Conservation (phyloP, 2,329 filamentous ascomycete species). For the Cladophialophora yegresii region DNA sequence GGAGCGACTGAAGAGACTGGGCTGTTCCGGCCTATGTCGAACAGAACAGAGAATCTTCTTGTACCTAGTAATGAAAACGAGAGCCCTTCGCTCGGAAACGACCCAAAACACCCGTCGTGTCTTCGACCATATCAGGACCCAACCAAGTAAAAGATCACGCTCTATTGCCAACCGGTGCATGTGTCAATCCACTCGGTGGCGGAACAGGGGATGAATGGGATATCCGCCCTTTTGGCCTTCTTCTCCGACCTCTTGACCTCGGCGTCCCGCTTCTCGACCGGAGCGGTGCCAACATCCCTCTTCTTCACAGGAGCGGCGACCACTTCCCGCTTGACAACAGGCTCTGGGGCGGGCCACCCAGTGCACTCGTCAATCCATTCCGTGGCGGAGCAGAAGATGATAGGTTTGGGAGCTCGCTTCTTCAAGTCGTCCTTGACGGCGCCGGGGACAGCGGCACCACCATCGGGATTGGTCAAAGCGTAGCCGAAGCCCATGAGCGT, state of each 20-base stretch:
- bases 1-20: not conserved
- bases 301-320: constrained; percentile 20
- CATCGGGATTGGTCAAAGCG: constrained; percentile 30
- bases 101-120: not conserved
- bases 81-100: not conserved
- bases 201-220: constrained; percentile 19
- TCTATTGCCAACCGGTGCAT: constrained; percentile 9
- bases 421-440: constrained; percentile 22
- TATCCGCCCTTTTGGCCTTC: constrained; percentile 19
- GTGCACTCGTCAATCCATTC: constrained; percentile 31
- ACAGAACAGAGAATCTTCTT: constrained; percentile 3
- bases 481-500: constrained; percentile 42
- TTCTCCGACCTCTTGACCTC: constrained; percentile 1
- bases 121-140: not conserved
- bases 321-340: constrained; percentile 21
- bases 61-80: constrained; percentile 4
- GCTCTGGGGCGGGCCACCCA: constrained; percentile 23
- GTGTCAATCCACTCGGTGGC: constrained; percentile 21
- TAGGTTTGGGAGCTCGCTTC: constrained; percentile 15
- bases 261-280: constrained; percentile 20
- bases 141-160: no score
- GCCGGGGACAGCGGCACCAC: constrained; percentile 17
- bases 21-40: constrained; percentile 3
- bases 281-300: constrained; percentile 6
- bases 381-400: constrained; percentile 24